Evolutionary conservation across 305 asterid species (phyloP).

Genomic region (Rubia tinctorum): DNA sequence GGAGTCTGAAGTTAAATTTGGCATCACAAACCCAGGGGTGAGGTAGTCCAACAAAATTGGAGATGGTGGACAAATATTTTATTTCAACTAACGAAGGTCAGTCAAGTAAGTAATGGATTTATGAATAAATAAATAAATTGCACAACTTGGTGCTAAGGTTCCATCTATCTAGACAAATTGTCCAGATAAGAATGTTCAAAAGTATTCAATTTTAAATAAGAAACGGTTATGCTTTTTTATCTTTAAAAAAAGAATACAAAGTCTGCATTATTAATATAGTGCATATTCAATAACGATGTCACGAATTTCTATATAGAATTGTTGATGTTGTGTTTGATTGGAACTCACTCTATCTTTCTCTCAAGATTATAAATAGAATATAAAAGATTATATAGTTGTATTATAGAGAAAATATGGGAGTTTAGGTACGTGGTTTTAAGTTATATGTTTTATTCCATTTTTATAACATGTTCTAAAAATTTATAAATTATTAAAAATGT

Average conservation of each 20-base stretch:
- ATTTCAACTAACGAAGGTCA: no score
- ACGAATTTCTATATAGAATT: no score
- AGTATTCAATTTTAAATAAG: not conserved
- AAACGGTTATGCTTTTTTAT: not conserved
- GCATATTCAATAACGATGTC: not conserved
- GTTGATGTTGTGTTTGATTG: not conserved
- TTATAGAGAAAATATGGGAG: no score
- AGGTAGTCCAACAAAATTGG: not conserved
- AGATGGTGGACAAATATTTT: not conserved
- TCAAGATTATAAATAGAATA: no score
- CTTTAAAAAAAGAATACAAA: no score
- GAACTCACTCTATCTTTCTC: not conserved
- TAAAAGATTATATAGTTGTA: no score
- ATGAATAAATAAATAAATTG: not conserved
- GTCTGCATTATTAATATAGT: not conserved
- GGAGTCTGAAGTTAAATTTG: not conserved
- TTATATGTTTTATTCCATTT: no score
- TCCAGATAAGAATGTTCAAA: not conserved
- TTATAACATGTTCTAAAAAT: no score
- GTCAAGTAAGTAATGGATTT: no score
- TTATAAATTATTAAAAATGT: no score
- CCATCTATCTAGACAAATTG: not conserved
- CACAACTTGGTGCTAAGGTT: not conserved
- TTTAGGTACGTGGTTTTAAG: no score
- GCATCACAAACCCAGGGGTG: not conserved